Conservation (phyloP, 805 yeast species). For the Candida fluviatilis region DNA sequence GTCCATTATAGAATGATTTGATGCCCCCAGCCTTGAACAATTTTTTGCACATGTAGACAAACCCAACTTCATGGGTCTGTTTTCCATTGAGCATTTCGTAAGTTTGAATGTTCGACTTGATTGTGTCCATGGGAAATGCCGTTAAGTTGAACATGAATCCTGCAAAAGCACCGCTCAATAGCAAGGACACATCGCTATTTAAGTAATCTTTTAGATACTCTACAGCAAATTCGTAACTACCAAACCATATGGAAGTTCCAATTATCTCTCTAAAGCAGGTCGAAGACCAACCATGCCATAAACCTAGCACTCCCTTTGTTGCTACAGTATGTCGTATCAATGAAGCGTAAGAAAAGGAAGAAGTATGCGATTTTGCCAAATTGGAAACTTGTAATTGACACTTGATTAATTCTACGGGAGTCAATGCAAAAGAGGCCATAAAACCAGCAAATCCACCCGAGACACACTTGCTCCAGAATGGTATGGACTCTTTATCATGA, state of each 20-base stretch:
- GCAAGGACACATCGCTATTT: constrained; percentile 47
- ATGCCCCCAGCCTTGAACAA: constrained; percentile 51
- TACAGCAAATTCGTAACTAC: constrained; percentile 66
- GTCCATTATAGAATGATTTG: constrained; percentile 73
- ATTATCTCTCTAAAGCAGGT: constrained; percentile 80
- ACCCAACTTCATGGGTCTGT: constrained; percentile 1
- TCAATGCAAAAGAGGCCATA: constrained; percentile 73
- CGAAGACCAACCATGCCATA: constrained; percentile 85
- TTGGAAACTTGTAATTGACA: constrained; percentile 76
- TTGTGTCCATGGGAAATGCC: constrained; percentile 85
- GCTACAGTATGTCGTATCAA: constrained; percentile 35
- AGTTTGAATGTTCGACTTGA: constrained; percentile 84
- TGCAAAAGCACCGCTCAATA: constrained; percentile 80
- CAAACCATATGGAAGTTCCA: constrained; percentile 94
- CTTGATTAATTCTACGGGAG: constrained; percentile 90
- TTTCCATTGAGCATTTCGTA: constrained; percentile 23
- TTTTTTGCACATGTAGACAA: constrained; percentile 28
- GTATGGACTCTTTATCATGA: constrained; percentile 25
- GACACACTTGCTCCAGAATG: constrained; percentile 43
- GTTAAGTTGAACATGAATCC: constrained; percentile 79
- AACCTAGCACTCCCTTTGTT: constrained; percentile 60
- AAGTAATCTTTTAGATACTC: constrained; percentile 14
- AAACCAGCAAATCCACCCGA: constrained; percentile 86
- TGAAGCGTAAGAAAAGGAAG: constrained; percentile 24
- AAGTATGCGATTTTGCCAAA: constrained; percentile 23